Percentiles rank a stretch among this genome's conserved stretches.
Conservation (phyloP, 192 early-diverging fungal genomes). For the Coemansia sp. region DNA sequence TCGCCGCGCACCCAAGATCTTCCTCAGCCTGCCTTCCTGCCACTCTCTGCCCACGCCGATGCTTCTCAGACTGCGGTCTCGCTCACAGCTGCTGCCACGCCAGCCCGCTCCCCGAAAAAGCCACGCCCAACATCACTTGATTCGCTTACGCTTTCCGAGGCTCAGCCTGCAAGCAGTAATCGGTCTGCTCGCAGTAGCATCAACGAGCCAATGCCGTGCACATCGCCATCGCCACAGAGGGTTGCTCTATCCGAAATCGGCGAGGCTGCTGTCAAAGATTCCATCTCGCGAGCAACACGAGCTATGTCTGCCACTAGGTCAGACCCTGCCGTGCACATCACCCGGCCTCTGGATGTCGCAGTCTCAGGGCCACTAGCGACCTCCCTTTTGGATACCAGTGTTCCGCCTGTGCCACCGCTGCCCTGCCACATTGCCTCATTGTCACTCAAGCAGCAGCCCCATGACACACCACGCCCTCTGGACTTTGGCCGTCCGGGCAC, state of each 20-base stretch:
- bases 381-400: not conserved
- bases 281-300: conserved; percentile 8
- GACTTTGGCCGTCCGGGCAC: conserved; percentile 18
- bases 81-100: not conserved
- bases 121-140: conserved; percentile 33
- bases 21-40: conserved; percentile 1
- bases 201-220: not conserved
- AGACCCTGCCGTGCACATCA: not conserved
- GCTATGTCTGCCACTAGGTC: conserved; percentile 5
- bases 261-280: conserved; percentile 19
- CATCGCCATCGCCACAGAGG: conserved; percentile 10
- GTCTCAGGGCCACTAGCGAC: not conserved
- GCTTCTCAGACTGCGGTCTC: conserved; percentile 6
- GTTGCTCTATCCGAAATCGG: conserved; percentile 18
- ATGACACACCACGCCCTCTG: conserved; percentile 15
- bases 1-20: conserved; percentile 11
- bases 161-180: conserved; percentile 31
- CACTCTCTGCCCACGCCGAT: not conserved
- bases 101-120: conserved; percentile 12
- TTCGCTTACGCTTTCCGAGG: conserved; percentile 29
- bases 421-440: conserved; percentile 11
- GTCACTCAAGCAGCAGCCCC: not conserved
- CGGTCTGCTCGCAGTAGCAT: conserved; percentile 28
- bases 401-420: conserved; percentile 45
- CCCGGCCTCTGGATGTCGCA: not conserved